Conservation (phyloP, 2,329 filamentous ascomycete species). For the Penicillium sp. region DNA sequence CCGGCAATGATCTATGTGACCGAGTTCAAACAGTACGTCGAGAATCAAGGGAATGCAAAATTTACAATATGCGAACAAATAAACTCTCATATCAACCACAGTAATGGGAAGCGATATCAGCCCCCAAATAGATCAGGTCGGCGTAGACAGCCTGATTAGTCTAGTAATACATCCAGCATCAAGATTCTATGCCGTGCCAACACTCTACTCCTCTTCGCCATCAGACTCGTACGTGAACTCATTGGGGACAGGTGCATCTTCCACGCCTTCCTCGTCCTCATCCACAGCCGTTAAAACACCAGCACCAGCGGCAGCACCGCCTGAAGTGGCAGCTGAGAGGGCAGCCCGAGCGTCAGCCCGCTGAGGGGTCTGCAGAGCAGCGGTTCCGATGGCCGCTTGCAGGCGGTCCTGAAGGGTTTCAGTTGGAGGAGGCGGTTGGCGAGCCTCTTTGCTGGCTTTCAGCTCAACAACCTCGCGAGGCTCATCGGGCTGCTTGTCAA, state of each 20-base stretch:
- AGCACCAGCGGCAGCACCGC: constrained; percentile 68
- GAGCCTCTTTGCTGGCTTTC: constrained; percentile 73
- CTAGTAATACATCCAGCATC: constrained; percentile 40
- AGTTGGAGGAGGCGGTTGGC: constrained; percentile 43
- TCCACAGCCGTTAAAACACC: constrained; percentile 84
- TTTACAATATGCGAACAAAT: constrained; percentile 7
- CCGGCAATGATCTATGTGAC: no score
- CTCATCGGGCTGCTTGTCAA: constrained; percentile 77
- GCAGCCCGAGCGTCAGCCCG: constrained; percentile 27
- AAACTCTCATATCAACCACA: constrained; percentile 24
- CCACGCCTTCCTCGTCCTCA: constrained; percentile 58
- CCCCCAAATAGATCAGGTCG: constrained; percentile 26
- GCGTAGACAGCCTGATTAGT: constrained; percentile 31
- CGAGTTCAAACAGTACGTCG: neutral
- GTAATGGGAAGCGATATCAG: constrained; percentile 12
- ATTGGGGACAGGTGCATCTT: constrained; percentile 49
- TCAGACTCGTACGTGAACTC: constrained; percentile 51
- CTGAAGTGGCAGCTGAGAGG: constrained; percentile 25
- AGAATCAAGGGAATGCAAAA: neutral
- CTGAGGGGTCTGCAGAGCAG: constrained; percentile 35
- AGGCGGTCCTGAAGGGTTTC: constrained; percentile 47
- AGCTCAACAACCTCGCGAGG: constrained; percentile 81
- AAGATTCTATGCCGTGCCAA: constrained; percentile 15
- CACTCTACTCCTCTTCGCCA: constrained; percentile 33
- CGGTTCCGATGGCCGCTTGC: constrained; percentile 39